Conservation (phyloP, 2,329 filamentous ascomycete species). For the Didymella keratinophila region DNA sequence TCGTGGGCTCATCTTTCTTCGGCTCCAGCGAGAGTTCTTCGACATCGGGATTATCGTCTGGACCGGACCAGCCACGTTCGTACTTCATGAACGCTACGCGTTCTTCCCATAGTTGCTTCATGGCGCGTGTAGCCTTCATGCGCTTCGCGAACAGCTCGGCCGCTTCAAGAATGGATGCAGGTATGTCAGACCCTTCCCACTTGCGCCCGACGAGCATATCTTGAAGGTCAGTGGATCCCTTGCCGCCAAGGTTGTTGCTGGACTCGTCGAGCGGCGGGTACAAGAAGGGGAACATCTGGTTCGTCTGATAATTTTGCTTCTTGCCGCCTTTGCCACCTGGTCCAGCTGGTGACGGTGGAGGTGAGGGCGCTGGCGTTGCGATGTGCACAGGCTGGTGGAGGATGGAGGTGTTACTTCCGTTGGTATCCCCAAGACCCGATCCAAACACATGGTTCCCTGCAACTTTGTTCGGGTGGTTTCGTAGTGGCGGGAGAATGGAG, state of each 20-base stretch:
- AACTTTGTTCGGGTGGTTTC: constrained; percentile 70
- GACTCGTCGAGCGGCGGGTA: constrained; percentile 90
- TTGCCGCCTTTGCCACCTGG: constrained; percentile 89
- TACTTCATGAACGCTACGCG: constrained; percentile 90
- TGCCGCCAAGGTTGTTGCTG: constrained; percentile 90
- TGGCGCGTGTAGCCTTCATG: constrained; percentile 89
- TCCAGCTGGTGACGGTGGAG: constrained; percentile 87
- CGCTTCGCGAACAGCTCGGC: constrained; percentile 89
- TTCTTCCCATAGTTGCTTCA: constrained; percentile 94
- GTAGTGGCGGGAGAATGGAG: constrained; percentile 85
- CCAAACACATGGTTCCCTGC: constrained; percentile 61
- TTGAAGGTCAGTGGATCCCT: constrained; percentile 81
- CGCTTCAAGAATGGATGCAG: constrained; percentile 92
- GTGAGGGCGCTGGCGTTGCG: constrained; percentile 95
- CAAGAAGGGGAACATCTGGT: constrained; percentile 97
- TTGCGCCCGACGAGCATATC: constrained; percentile 80
- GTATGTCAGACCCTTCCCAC: constrained; percentile 95
- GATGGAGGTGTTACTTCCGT: constrained; percentile 70
- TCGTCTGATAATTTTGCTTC: constrained; percentile 99
- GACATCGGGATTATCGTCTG: constrained; percentile 56
- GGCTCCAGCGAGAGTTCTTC: constrained; percentile 51
- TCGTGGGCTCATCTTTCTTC: constrained; percentile 39
- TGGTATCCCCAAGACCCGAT: constrained; percentile 58
- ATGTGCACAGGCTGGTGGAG: constrained; percentile 97
- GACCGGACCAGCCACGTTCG: constrained; percentile 83